Evolutionary conservation across 2,329 filamentous ascomycete genomes (phyloP).

Genomic region (Fusarium sp.): DNA sequence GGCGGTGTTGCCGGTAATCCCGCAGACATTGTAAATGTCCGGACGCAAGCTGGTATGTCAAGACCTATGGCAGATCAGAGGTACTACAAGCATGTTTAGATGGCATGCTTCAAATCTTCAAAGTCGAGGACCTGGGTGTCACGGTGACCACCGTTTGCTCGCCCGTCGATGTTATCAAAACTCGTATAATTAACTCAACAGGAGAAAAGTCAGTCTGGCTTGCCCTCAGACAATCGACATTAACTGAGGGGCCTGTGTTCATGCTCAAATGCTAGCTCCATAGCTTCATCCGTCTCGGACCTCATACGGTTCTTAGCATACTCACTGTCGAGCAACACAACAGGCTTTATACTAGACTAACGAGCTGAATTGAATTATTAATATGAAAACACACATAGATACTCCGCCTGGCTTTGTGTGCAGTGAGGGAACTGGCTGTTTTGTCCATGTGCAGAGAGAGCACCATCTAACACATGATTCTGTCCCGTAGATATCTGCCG

Average conservation of each 20-base stretch:
- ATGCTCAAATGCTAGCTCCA: not conserved
- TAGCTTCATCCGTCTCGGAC: conserved; percentile 12
- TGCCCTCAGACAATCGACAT: not conserved
- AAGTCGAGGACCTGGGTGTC: not conserved
- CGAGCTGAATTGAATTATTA: not conserved
- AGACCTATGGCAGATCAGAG: not conserved
- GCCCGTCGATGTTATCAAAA: conserved; percentile 1
- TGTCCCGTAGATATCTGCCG: not conserved
- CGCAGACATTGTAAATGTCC: conserved; percentile 3
- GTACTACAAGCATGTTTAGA: conserved; percentile 1
- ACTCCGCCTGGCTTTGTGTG: not conserved
- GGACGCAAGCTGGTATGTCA: conserved; percentile 6
- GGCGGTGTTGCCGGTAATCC: conserved; percentile 3
- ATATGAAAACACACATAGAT: not conserved
- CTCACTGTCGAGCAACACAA: conserved; percentile 7
- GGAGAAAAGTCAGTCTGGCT: not conserved
- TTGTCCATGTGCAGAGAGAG: no score
- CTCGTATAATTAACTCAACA: not conserved
- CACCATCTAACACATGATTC: not conserved
- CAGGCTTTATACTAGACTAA: not conserved
- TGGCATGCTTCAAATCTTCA: not conserved
- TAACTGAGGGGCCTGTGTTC: not conserved
- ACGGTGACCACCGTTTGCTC: conserved; percentile 5
- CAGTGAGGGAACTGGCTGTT: not conserved
- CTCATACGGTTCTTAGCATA: not conserved